phyloP scores from a whole-genome alignment of 495 filamentous ascomycete genomes.

The Penicillium atrosanguineum region DNA sequence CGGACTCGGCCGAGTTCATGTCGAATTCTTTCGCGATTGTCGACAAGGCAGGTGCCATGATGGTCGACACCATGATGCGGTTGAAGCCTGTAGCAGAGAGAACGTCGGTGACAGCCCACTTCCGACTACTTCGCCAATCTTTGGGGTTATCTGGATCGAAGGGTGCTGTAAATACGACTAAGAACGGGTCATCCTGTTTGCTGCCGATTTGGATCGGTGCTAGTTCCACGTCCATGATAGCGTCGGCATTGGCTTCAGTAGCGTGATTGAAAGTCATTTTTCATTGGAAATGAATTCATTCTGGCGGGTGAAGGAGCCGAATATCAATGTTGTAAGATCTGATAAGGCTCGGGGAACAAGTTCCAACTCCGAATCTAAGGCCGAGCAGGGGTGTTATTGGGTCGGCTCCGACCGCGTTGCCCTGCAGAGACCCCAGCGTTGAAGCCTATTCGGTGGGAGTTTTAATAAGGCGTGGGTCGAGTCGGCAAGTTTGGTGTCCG shows the following conservation, averaged over 20 bases:
- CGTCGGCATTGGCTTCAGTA: not conserved
- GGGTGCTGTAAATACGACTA: constrained; percentile 37
- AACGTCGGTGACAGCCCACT: constrained; percentile 53
- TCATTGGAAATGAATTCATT: too few species aligned
- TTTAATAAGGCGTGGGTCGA: not conserved
- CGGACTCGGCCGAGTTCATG: constrained; percentile 53
- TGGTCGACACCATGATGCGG: constrained; percentile 63
- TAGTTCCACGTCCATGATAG: constrained; percentile 10
- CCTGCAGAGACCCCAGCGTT: constrained; percentile 8
- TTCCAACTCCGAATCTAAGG: too few species aligned
- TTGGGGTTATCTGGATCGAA: constrained; percentile 42
- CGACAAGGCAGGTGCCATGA: constrained; percentile 64
- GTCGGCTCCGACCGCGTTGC: not conserved
- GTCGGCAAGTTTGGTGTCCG: not conserved
- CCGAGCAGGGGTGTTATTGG: too few species aligned
- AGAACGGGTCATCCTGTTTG: constrained; percentile 17
- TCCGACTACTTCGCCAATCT: constrained; percentile 42
- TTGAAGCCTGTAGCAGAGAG: constrained; percentile 48
- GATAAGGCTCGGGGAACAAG: not conserved
- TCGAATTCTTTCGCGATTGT: constrained; percentile 54
- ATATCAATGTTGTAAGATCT: not conserved
- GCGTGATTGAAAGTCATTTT: too few species aligned
- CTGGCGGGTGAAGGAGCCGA: too few species aligned
- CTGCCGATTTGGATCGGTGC: not conserved
- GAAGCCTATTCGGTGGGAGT: not conserved